Conservation (phyloP, 75 land plant genomes). For the Picea glauca region DNA sequence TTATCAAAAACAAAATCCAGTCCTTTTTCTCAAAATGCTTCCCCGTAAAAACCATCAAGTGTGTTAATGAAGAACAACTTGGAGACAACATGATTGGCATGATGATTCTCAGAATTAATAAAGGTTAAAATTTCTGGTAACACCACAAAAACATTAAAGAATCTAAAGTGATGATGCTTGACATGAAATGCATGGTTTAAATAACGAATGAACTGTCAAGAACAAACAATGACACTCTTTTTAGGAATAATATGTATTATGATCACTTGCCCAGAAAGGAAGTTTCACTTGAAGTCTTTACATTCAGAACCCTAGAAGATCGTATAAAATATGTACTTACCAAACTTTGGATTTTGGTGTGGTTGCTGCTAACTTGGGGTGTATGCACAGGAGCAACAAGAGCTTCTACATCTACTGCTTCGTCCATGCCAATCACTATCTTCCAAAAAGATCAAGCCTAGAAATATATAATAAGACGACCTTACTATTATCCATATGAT, state of each 20-base stretch:
- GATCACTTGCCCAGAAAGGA: not conserved
- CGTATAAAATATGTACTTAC: slow-evolving; percentile 3
- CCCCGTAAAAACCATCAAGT: not conserved
- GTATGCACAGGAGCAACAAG: not conserved
- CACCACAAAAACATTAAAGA: not conserved
- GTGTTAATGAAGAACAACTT: not conserved
- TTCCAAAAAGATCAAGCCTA: not conserved
- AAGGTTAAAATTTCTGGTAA: not conserved
- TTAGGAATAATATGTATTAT: not conserved
- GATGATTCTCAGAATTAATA: not conserved
- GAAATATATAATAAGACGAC: too few species aligned
- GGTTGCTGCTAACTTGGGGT: not conserved
- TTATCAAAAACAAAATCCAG: too few species aligned
- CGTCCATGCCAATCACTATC: slow-evolving; percentile 8
- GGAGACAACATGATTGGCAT: not conserved
- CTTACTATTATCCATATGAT: not conserved
- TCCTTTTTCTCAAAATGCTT: not conserved
- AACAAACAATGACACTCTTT: not conserved
- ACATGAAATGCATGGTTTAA: not conserved
- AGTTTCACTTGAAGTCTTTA: not conserved
- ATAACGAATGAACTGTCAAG: not conserved
- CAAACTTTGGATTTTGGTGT: not conserved
- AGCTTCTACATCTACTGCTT: slow-evolving; percentile 6
- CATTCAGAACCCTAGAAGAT: not conserved
- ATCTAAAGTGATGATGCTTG: too few species aligned